A percentile compares a stretch with the other conserved stretches of the same genome.
Evolutionary conservation across 768 basidiomycete genomes (phyloP).

Genomic region (Tricholoma sp.): DNA sequence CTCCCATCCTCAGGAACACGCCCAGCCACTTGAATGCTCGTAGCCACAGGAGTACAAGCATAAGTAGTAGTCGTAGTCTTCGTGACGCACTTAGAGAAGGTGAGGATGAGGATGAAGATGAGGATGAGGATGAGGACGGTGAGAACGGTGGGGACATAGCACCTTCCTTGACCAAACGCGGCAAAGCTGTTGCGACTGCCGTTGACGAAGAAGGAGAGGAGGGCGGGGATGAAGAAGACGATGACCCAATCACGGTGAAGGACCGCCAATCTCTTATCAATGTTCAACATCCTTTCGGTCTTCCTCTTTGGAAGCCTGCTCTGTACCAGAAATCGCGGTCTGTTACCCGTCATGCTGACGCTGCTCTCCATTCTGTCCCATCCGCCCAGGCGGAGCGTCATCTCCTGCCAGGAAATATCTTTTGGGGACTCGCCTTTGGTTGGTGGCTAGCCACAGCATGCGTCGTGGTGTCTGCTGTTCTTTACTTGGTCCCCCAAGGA

Average conservation of each 20-base stretch:
- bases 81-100: conserved; percentile 38
- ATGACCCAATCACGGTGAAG: conserved; percentile 87
- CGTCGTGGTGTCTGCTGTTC: conserved; percentile 57
- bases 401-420: conserved; percentile 87
- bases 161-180: conserved; percentile 24
- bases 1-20: conserved; percentile 42
- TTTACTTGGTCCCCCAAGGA: conserved; percentile 74
- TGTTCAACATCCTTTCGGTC: conserved; percentile 97
- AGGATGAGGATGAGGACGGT: conserved; percentile 31
- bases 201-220: conserved; percentile 37
- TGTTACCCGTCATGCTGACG: conserved; percentile 93
- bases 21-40: conserved; percentile 47
- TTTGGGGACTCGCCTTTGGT: conserved; percentile 87
- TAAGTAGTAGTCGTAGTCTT: conserved; percentile 50
- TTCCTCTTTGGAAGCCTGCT: conserved; percentile 99
- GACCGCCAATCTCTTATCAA: conserved; percentile 98
- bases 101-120: conserved; percentile 49
- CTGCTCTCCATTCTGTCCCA: conserved; percentile 87
- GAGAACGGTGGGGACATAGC: conserved; percentile 19
- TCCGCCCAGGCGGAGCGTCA: conserved; percentile 93
- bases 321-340: conserved; percentile 97
- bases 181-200: conserved; percentile 38
- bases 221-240: conserved; percentile 73
- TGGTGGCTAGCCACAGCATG: conserved; percentile 87
- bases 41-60: conserved; percentile 53